These are phyloP conservation scores for Cercospora canescens DNA, from an alignment of 2,329 filamentous ascomycete species.

Conservation along the genomic window DNA sequence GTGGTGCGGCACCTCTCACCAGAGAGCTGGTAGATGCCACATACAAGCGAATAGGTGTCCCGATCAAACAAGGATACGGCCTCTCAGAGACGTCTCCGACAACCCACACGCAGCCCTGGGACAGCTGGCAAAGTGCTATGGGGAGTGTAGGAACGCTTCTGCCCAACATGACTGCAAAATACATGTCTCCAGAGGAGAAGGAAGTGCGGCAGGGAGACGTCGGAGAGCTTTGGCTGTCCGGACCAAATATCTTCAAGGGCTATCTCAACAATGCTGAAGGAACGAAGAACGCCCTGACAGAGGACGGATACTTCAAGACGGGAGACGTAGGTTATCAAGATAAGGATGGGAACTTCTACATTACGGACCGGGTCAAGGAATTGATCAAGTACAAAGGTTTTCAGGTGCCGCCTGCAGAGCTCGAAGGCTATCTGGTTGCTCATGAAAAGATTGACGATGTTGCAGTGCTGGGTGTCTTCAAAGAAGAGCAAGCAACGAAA, in stretches of 20 bases:
- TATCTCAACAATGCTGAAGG: slow-evolving; percentile 74
- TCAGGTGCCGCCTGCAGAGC: slow-evolving; percentile 34
- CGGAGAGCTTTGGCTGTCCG: slow-evolving; percentile 67
- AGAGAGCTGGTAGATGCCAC: slow-evolving; percentile 75
- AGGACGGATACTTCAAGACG: slow-evolving; percentile 83
- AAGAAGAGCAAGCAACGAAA: slow-evolving; percentile 53
- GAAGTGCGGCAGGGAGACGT: slow-evolving; percentile 86
- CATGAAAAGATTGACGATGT: slow-evolving; percentile 47
- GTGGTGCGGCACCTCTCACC: slow-evolving; percentile 82
- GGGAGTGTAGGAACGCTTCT: slow-evolving; percentile 77
- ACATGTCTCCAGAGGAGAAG: slow-evolving; percentile 61
- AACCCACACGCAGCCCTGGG: slow-evolving; percentile 69
- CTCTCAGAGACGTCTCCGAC: slow-evolving; percentile 83
- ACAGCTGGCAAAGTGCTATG: slow-evolving; percentile 73
- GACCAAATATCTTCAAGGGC: slow-evolving; percentile 86
- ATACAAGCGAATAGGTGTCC: slow-evolving; percentile 71
- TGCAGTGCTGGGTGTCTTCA: slow-evolving; percentile 48
- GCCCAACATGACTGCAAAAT: slow-evolving; percentile 78
- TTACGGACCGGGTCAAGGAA: slow-evolving; percentile 77
- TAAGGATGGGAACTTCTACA: slow-evolving; percentile 75
- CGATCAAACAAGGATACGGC: slow-evolving; percentile 91
- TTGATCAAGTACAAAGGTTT: slow-evolving; percentile 58
- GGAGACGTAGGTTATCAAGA: slow-evolving; percentile 82
- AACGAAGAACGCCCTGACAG: slow-evolving; percentile 68
- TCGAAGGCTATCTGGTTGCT: slow-evolving; percentile 46